phyloP scores from a whole-genome alignment of 202 grass and related monocot species.

The Carex arenaria region DNA sequence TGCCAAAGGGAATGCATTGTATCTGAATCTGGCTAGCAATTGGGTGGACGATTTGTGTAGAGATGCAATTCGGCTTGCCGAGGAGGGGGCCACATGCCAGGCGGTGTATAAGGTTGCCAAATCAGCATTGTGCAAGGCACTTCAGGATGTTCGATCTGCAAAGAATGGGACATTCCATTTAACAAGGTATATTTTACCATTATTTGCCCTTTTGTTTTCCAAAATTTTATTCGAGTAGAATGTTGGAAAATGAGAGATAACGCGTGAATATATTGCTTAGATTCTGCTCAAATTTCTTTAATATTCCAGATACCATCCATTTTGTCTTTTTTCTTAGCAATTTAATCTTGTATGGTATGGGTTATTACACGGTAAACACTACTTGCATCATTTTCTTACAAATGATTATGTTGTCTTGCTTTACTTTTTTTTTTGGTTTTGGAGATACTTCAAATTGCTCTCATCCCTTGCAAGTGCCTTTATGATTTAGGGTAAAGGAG shows the following conservation, averaged over 20 bases:
- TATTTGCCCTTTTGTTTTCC: not conserved
- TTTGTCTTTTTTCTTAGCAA: not conserved
- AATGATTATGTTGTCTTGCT: too few species aligned
- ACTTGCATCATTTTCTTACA: not conserved
- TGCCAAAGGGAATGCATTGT: slow-evolving; percentile 34
- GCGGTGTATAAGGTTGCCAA: slow-evolving; percentile 47
- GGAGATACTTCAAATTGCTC: not conserved
- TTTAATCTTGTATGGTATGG: not conserved
- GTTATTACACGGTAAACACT: not conserved
- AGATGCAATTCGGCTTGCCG: slow-evolving; percentile 48
- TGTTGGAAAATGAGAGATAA: not conserved
- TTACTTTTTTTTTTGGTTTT: not conserved
- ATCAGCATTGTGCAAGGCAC: slow-evolving; percentile 42
- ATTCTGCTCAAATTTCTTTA: not conserved
- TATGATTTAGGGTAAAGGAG: not conserved
- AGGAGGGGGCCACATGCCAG: slow-evolving; percentile 44
- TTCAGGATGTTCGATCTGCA: slow-evolving; percentile 36
- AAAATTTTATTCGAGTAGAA: not conserved
- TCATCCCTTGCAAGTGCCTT: not conserved
- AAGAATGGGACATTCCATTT: slow-evolving; percentile 28
- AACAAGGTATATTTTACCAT: slow-evolving; percentile 17
- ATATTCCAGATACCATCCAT: not conserved
- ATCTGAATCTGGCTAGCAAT: slow-evolving; percentile 23
- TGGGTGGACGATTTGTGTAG: slow-evolving; percentile 51
- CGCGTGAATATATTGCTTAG: not conserved